Conservation (phyloP, 2,329 filamentous ascomycete genomes). For the Furcasterigmium sp. region DNA sequence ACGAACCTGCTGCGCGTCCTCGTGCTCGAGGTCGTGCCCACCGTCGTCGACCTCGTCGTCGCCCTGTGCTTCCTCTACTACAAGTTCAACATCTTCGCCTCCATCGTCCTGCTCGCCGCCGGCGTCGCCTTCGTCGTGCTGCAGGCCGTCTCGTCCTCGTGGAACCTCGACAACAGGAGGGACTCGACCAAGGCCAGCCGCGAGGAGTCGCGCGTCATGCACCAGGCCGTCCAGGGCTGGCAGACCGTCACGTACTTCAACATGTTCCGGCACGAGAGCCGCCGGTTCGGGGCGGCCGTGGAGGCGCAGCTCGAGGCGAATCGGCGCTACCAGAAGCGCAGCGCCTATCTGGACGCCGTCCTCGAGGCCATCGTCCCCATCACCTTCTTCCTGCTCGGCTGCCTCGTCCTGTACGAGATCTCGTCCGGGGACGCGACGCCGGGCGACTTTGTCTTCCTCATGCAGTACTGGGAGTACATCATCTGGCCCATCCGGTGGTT, state of each 20-base stretch:
- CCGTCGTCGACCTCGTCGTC: conserved; percentile 55
- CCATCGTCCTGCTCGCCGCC: conserved; percentile 26
- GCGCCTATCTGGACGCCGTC: conserved; percentile 15
- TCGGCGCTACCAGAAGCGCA: conserved; percentile 12
- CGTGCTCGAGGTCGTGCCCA: conserved; percentile 55
- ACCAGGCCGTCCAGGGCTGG: conserved; percentile 56
- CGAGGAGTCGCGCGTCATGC: conserved; percentile 46
- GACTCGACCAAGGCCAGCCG: conserved; percentile 32
- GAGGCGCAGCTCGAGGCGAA: conserved; percentile 17
- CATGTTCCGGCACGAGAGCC: conserved; percentile 22
- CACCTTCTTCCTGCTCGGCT: conserved; percentile 23
- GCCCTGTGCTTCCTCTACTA: conserved; percentile 56
- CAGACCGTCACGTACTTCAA: conserved; percentile 46
- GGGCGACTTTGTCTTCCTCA: conserved; percentile 59
- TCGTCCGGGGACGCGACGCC: conserved; percentile 40
- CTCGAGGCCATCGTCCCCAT: conserved; percentile 38
- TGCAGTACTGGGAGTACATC: conserved; percentile 55
- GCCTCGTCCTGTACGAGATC: conserved; percentile 48
- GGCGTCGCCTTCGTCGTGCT: conserved; percentile 12
- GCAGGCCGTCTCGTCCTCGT: conserved; percentile 26
- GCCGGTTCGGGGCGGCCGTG: conserved; percentile 19
- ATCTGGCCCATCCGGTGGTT: conserved; percentile 33
- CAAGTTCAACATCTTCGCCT: conserved; percentile 58
- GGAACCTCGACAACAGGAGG: conserved; percentile 32
- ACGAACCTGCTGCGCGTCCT: conserved; percentile 54